phyloP scores from a whole-genome alignment of 345 rosid species.

The Alliaria petiolata region DNA sequence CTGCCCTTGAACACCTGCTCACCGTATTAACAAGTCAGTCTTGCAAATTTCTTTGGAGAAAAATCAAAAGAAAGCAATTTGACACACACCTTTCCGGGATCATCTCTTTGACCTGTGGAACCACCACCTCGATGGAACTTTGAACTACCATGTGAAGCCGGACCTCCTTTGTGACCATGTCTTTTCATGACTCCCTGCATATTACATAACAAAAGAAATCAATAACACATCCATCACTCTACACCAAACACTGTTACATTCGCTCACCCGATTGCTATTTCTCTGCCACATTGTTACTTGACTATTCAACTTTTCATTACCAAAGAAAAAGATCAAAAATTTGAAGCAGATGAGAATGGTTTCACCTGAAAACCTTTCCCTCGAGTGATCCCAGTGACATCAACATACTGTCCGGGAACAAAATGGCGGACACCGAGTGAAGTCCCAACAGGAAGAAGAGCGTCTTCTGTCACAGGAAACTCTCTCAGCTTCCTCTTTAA shows the following conservation, averaged over 20 bases:
- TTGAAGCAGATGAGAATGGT: not conserved
- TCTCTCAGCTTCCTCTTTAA: constrained; percentile 89
- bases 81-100: constrained; percentile 74
- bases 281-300: not conserved
- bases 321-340: not conserved
- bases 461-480: constrained; percentile 94
- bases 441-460: constrained; percentile 82
- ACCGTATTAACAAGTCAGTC: constrained; percentile 2
- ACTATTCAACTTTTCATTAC: not conserved
- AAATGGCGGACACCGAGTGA: constrained; percentile 80
- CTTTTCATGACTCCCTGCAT: constrained; percentile 90
- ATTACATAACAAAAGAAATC: constrained; percentile 18
- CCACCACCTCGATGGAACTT: constrained; percentile 70
- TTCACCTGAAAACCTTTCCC: constrained; percentile 99
- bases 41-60: not conserved
- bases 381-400: constrained; percentile 77
- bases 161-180: constrained; percentile 49
- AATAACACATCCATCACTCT: too few species aligned
- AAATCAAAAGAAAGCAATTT: not conserved
- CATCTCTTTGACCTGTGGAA: constrained; percentile 97
- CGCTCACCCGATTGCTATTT: not conserved
- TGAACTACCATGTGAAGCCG: constrained; percentile 85
- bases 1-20: constrained; percentile 82
- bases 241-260: too few species aligned
- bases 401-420: constrained; percentile 85